These are phyloP conservation scores for Metarhizium guizhouense DNA, from an alignment of 2,329 filamentous ascomycete species.

Conservation along the genomic window DNA sequence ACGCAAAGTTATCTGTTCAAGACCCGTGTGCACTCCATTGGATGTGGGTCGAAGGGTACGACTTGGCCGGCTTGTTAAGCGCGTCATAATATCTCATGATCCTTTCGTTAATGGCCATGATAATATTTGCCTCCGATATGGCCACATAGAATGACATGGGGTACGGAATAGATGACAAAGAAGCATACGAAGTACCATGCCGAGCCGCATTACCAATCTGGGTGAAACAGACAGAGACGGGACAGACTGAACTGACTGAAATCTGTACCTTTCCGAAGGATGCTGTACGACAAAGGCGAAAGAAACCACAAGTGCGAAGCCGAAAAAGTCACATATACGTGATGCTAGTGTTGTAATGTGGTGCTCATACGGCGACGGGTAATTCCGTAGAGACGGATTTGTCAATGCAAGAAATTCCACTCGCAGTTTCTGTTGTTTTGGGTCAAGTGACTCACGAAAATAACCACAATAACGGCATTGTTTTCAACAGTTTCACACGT, in stretches of 20 bases:
- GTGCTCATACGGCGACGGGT: not conserved
- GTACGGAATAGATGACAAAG: not conserved
- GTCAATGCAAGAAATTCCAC: too few relatives aligned
- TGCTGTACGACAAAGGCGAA: not conserved
- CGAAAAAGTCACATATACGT: not conserved
- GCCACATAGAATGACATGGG: not conserved
- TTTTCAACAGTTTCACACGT: not conserved
- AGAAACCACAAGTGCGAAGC: not conserved
- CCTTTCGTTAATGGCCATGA: not conserved
- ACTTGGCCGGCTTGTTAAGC: not conserved
- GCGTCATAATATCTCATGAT: not conserved
- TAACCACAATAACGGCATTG: too few relatives aligned
- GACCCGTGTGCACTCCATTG: not conserved
- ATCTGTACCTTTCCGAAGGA: not conserved
- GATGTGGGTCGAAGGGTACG: not conserved
- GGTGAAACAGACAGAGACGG: not conserved
- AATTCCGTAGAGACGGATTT: not conserved
- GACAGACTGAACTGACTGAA: not conserved
- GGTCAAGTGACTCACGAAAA: too few relatives aligned
- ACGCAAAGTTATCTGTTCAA: not conserved
- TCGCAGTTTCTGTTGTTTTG: too few relatives aligned
- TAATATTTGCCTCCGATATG: not conserved
- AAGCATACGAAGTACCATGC: not conserved
- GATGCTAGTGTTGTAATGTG: not conserved
- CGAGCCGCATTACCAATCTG: not conserved